Evolutionary conservation across 371 early-diverging fungal genomes (phyloP), one percentile per base, ranked within the genome.

Genomic region (Mucor racemosus): DNA sequence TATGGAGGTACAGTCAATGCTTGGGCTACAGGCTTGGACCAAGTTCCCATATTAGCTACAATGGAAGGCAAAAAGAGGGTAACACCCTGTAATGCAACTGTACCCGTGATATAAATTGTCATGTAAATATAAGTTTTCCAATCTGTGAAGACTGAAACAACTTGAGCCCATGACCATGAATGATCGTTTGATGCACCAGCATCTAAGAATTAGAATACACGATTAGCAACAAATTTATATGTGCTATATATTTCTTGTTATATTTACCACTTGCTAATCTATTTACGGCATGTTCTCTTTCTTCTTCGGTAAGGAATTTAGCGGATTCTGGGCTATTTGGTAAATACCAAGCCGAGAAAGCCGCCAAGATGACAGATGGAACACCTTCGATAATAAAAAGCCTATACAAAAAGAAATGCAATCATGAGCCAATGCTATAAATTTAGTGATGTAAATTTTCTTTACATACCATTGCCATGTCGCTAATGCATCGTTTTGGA

Each of bases 301-400:
- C 91, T 66, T 81, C 76, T 0, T 75, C 60, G 7, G 81, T 86
- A 46, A 92, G 71, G 67, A 84, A 90, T 21, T 54, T 67, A 0
- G 88, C 82, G 0, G 76, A 83, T 31, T 83, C 84, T 0, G 91
- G 90, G 7, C 65, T 77, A 50, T 86, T 77, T 1, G 92, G 89
- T n/a, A 92, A 68, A 10, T 76, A 67, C 69, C 68, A 83, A 36
- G 69, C 74, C 17, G 78, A 73, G 6, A 84, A 68, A 10, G 55
- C 21, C 1, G 83, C 76, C 21, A 84, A 40, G 0, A 86, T 8
- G 5, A 84, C 67, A 14, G 85, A 79, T 0, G 84, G 79, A 1
- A 73, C 26, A 39, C 86, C 86, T 73, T 88, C 86, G 11, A 86
- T 74, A 26, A 88, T 62, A 64, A 87, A 87, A 39, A 87, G 64